Conservation (phyloP, 2,329 filamentous ascomycete species). For the Zymoseptoria crescenta region DNA sequence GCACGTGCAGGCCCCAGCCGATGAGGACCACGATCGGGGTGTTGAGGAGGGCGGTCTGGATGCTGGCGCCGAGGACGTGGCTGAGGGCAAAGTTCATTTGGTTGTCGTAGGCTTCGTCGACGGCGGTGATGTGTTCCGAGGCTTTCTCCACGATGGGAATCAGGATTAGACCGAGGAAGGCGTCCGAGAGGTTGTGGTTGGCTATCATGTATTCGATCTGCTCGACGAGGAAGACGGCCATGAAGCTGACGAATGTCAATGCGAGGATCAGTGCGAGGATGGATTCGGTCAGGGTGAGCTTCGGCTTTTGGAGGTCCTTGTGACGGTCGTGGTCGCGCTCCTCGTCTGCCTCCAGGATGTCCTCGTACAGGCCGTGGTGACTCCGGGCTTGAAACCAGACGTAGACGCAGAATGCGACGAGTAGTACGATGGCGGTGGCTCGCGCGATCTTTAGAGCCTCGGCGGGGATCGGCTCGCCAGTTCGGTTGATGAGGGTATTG, state of each 20-base stretch:
- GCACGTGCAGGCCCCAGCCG: conserved; percentile 63
- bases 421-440: conserved; percentile 60
- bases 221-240: conserved; percentile 67
- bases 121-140: conserved; percentile 73
- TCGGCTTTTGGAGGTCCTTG: conserved; percentile 52
- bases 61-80: conserved; percentile 76
- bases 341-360: conserved; percentile 65
- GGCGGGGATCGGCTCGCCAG: conserved; percentile 33
- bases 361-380: conserved; percentile 71
- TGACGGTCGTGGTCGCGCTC: conserved; percentile 56
- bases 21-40: conserved; percentile 75
- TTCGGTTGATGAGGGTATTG: conserved; percentile 23
- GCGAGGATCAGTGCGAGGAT: conserved; percentile 57
- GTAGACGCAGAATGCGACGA: conserved; percentile 56
- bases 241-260: conserved; percentile 62
- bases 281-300: conserved; percentile 68
- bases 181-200: conserved; percentile 44
- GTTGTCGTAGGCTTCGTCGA: conserved; percentile 78
- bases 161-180: conserved; percentile 64
- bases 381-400: conserved; percentile 67
- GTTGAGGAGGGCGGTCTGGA: conserved; percentile 85
- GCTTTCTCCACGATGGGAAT: conserved; percentile 78
- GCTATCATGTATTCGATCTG: conserved; percentile 58
- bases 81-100: conserved; percentile 71
- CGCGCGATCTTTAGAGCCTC: conserved; percentile 60